A percentile compares a stretch with the other conserved stretches of the same genome.
Evolutionary conservation across 23 red algal species (phyloP).

Genomic region (Gracilaria domingensis): DNA sequence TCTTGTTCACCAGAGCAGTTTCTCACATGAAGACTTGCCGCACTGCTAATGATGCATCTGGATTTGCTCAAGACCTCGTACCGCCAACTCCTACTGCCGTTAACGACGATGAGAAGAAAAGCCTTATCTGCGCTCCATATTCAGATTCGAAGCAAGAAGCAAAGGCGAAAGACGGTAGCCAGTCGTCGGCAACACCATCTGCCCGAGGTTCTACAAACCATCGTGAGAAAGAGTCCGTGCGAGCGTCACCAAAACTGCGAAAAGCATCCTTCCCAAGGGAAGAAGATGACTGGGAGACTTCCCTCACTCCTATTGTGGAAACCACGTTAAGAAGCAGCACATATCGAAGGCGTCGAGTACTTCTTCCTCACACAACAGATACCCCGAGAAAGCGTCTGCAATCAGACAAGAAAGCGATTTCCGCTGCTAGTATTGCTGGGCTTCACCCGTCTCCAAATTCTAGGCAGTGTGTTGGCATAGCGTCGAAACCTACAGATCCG

Average conservation of each 20-base stretch:
- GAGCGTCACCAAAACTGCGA: neutral
- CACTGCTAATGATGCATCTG: neutral
- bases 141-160: neutral
- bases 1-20: conserved; percentile 6
- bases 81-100: neutral
- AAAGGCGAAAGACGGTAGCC: neutral
- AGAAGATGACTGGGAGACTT: conserved; percentile 19
- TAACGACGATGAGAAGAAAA: neutral
- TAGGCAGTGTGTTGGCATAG: neutral
- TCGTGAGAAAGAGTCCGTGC: neutral
- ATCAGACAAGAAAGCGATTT: conserved; percentile 11
- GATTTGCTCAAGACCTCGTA: neutral
- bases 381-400: conserved; percentile 13
- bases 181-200: neutral
- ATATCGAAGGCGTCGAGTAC: conserved; percentile 4
- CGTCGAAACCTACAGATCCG: neutral
- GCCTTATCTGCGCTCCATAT: conserved; percentile 5
- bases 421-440: neutral
- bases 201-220: neutral
- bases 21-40: neutral
- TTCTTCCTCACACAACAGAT: neutral
- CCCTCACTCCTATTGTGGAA: neutral
- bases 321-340: neutral
- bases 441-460: neutral
- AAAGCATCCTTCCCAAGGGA: conserved; percentile 1